Evolutionary conservation across 495 filamentous ascomycete genomes (phyloP).

Genomic region (Daldinia childiae): DNA sequence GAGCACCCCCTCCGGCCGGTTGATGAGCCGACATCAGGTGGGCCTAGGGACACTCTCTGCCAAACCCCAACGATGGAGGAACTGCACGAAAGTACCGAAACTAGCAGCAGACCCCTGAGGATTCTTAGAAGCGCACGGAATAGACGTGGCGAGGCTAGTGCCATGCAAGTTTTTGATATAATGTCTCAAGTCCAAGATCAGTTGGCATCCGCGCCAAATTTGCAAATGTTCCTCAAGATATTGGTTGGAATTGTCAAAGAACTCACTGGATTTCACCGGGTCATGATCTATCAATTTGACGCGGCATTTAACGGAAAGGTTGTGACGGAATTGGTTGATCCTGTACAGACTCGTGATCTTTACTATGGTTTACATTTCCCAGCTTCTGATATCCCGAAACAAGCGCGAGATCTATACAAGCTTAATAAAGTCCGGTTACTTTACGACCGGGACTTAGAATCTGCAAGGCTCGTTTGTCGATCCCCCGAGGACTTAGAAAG

Average conservation of each 20-base stretch:
- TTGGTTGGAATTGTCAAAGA: slow-evolving; percentile 85
- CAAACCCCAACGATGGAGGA: slow-evolving; percentile 76
- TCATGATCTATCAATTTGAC: slow-evolving; percentile 96
- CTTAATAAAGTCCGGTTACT: slow-evolving; percentile 81
- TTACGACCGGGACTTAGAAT: slow-evolving; percentile 79
- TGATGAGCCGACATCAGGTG: slow-evolving; percentile 64
- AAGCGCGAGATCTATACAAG: slow-evolving; percentile 83
- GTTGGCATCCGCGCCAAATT: slow-evolving; percentile 71
- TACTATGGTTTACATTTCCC: slow-evolving; percentile 94
- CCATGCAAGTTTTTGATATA: slow-evolving; percentile 94
- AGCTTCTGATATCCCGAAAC: slow-evolving; percentile 88
- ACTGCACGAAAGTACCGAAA: slow-evolving; percentile 75
- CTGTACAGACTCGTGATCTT: slow-evolving; percentile 79
- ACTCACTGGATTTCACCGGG: slow-evolving; percentile 89
- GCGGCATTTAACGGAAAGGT: slow-evolving; percentile 82
- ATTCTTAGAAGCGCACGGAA: slow-evolving; percentile 81
- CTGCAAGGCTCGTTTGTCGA: slow-evolving; percentile 84
- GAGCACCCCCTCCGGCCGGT: slow-evolving; percentile 71
- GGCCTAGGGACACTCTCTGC: slow-evolving; percentile 77
- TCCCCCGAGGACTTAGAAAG: slow-evolving; percentile 76
- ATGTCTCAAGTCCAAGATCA: slow-evolving; percentile 88
- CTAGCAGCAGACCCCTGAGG: slow-evolving; percentile 78
- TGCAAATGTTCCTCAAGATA: slow-evolving; percentile 76
- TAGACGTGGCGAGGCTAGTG: slow-evolving; percentile 81
- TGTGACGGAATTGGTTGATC: slow-evolving; percentile 87